Base-by-base conservation (phyloP, 2,329 filamentous ascomycete species). In the Mollisia scopiformis region DNA sequence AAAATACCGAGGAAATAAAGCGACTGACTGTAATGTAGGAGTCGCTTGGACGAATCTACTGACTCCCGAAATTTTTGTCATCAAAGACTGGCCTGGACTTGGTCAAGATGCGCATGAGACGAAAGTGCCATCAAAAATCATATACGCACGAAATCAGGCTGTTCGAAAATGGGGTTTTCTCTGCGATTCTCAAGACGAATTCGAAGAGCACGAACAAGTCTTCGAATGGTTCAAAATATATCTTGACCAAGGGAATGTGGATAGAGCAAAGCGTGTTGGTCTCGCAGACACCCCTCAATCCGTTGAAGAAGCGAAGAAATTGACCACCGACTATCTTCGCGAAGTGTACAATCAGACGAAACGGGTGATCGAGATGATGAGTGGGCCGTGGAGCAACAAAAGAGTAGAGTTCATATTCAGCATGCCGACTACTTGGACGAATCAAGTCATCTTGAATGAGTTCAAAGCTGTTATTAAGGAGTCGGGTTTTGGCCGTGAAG, bases 161-260 rank as follows among this genome's bases (percentile, higher is more conserved):
- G 71, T 83, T 6, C 79, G 79, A 0, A 82, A 79, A 0, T 85
- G 83, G 83, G 82, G 83, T 0, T 84, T 81, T 64, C 73, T 80
- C 28, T 84, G 82, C 41, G 78, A 79, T 27, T 6, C 43, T 16
- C 23, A 47, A 27, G 79, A 82, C 8, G 75, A 80, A 16, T 77
- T 78, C 37, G 75, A 76, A 14, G 71, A 74, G 39, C 58, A 68
- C 0, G 71, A 67, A 16, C 78, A 77, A 58, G 69, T 65, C 3
- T 74, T 75, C 7, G 81, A 84, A 58, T 83, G 83, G 76, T 85
- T 85, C 76, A 84, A 85, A 66, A 82, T 82, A 62, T 84, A 79
- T 64, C 76, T 84, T 14, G 82, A 84, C 56, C 73, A 75, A 4
- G 75, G 75, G 8, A 80, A 77, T 8, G 71, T 84, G 1, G 71